Conservation (phyloP, 139 green algal species). For the Desmodesmus armatus region DNA sequence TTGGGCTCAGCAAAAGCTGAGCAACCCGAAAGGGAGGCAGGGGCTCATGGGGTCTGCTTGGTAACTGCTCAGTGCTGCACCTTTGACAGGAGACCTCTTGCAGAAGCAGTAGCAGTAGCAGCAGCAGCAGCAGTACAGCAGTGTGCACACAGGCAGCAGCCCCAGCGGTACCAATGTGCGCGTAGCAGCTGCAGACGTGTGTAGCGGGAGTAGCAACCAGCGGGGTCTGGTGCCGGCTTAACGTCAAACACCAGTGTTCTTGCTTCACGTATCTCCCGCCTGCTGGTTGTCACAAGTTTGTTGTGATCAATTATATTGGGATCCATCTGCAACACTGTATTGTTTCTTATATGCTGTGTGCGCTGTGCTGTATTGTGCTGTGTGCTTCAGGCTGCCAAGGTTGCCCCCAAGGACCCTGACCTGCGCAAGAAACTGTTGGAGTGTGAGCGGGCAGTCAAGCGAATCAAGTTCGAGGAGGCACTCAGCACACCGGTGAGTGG, state of each 20-base stretch:
- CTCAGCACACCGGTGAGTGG: conserved; percentile 76
- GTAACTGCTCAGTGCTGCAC: too few species aligned
- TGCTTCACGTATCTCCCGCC: too few species aligned
- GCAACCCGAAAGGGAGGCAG: too few species aligned
- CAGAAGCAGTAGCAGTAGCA: conserved; percentile 3
- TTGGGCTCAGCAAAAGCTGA: too few species aligned
- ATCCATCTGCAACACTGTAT: background rate
- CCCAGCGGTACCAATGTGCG: background rate
- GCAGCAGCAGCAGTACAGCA: background rate
- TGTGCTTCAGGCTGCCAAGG: conserved; percentile 70
- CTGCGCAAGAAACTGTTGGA: conserved; percentile 89
- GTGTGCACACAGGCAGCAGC: background rate
- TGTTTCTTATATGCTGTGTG: too few species aligned
- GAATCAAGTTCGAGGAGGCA: conserved; percentile 90
- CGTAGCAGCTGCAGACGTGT: background rate
- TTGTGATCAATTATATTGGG: background rate
- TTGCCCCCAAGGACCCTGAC: conserved; percentile 89
- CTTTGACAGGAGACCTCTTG: too few species aligned
- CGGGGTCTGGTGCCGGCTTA: too few species aligned
- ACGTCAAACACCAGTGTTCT: too few species aligned
- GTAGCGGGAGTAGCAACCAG: background rate
- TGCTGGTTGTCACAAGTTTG: background rate
- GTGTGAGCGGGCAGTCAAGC: conserved; percentile 92
- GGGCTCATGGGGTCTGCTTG: too few species aligned
- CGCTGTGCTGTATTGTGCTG: background rate